These are phyloP conservation scores for Adansonia rubrostipa DNA, from an alignment of 441 rosid genomes.

Conservation along the genomic window DNA sequence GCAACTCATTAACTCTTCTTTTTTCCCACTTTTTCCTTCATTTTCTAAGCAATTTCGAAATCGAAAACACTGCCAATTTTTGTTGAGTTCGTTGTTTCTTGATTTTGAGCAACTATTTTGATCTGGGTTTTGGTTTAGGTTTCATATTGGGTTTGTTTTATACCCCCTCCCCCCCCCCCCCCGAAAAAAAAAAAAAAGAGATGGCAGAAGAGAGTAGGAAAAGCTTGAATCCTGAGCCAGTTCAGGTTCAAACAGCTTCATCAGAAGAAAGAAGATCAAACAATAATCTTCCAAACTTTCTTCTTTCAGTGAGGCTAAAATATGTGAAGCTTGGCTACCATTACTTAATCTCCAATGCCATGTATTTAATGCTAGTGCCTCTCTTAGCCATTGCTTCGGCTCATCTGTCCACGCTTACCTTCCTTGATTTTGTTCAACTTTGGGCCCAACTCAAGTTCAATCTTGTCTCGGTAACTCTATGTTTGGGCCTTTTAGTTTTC, in stretches of 20 bases:
- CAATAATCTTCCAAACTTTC: slow-evolving; percentile 20
- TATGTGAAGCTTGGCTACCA: slow-evolving; percentile 18
- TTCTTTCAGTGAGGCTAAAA: slow-evolving; percentile 15
- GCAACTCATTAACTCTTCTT: not conserved
- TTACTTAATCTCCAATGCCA: slow-evolving; percentile 18
- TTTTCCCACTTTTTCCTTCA: not conserved
- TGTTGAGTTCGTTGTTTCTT: not conserved
- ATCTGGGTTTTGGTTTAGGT: not conserved
- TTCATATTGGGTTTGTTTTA: not conserved
- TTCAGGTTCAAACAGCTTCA: not conserved
- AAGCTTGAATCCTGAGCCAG: not conserved
- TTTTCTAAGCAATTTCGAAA: not conserved
- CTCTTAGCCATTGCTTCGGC: slow-evolving; percentile 13
- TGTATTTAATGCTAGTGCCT: slow-evolving; percentile 8
- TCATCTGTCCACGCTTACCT: slow-evolving; percentile 8
- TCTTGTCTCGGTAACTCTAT: slow-evolving; percentile 51
- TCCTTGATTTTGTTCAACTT: slow-evolving; percentile 43
- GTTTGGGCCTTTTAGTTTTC: slow-evolving; percentile 38
- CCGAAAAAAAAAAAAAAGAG: not conserved
- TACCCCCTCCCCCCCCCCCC: no score
- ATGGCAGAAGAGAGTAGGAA: slow-evolving; percentile 35
- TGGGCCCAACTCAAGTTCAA: slow-evolving; percentile 65
- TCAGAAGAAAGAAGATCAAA: slow-evolving; percentile 14
- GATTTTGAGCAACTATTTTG: not conserved
- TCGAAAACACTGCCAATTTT: not conserved